These are phyloP conservation scores for Podospora pseudoanserina DNA, from an alignment of 495 filamentous ascomycete species.

Conservation along the genomic window DNA sequence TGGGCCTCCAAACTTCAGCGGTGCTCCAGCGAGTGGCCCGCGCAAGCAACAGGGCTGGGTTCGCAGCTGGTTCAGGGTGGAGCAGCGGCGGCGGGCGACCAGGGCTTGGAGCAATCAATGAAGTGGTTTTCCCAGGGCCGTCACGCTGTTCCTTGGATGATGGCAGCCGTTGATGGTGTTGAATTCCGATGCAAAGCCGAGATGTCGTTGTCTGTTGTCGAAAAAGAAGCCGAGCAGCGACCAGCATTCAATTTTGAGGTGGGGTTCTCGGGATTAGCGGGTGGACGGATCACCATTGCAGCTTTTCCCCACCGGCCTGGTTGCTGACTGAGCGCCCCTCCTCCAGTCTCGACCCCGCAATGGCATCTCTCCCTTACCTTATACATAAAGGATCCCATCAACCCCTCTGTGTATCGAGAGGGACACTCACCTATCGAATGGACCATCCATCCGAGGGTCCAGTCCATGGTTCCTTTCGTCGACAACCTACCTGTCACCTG, in stretches of 20 bases:
- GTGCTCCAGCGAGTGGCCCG: background rate
- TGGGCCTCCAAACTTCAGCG: background rate
- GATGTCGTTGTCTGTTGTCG: conserved; percentile 7
- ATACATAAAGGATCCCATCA: too few species aligned
- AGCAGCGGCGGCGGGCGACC: background rate
- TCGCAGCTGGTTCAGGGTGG: background rate
- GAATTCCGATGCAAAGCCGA: conserved; percentile 41
- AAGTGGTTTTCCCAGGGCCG: background rate
- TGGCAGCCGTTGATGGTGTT: conserved; percentile 5
- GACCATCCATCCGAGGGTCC: too few species aligned
- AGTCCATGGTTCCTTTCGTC: too few species aligned
- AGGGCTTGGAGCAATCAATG: background rate
- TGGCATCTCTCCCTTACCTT: too few species aligned
- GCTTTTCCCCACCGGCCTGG: background rate
- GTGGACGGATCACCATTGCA: conserved; percentile 1
- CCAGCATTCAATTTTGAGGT: conserved; percentile 14
- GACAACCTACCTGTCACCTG: too few species aligned
- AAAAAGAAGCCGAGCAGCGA: conserved; percentile 27
- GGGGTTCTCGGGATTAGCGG: conserved; percentile 26
- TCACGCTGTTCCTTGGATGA: background rate
- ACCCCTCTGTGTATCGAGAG: too few species aligned
- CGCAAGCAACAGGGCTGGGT: background rate
- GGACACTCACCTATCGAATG: too few species aligned
- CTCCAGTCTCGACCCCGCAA: background rate
- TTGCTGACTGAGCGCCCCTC: conserved; percentile 21